Evolutionary conservation across 208 protist genomes (phyloP).

Genomic region (Trypanosoma cruzi): DNA sequence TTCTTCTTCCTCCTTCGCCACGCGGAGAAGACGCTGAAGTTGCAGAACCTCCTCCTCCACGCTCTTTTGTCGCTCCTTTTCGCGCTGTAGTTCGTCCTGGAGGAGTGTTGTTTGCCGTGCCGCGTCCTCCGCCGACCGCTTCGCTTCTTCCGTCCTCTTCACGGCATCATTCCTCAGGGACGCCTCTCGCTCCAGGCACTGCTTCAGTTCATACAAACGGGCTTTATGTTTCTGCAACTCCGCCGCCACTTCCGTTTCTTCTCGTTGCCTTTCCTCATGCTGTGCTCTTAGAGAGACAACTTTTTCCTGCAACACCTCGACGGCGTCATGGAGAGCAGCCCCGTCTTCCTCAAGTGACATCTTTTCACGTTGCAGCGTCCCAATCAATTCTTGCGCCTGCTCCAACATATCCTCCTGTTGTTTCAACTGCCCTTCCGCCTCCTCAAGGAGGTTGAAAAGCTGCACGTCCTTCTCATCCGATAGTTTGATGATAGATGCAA

Average conservation of each 20-base stretch:
- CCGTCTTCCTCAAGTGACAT: constrained; percentile 6
- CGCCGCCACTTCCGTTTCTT: not conserved
- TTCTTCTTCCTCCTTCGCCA: constrained; percentile 9
- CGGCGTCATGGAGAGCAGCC: not conserved
- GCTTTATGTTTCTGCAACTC: not conserved
- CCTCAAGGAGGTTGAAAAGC: constrained; percentile 15
- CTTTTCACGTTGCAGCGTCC: constrained; percentile 17
- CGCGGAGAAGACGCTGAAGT: not conserved
- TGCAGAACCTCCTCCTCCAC: constrained; percentile 4
- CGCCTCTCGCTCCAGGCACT: constrained; percentile 1
- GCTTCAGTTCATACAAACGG: constrained; percentile 1
- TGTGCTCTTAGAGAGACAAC: not conserved
- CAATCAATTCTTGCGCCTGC: not conserved
- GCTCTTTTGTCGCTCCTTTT: not conserved
- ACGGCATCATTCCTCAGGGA: not conserved
- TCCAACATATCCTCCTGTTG: constrained; percentile 2
- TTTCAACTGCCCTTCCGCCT: constrained; percentile 13
- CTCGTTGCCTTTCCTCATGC: not conserved
- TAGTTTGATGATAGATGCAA: not conserved
- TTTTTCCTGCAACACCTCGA: constrained; percentile 8
- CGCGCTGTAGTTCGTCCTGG: not conserved
- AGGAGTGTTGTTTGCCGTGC: not conserved
- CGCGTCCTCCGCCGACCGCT: not conserved
- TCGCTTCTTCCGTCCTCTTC: not conserved
- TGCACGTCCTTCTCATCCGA: constrained; percentile 2